Conservation (phyloP, 2,329 filamentous ascomycete genomes). For the Juglanconis oblonga region DNA sequence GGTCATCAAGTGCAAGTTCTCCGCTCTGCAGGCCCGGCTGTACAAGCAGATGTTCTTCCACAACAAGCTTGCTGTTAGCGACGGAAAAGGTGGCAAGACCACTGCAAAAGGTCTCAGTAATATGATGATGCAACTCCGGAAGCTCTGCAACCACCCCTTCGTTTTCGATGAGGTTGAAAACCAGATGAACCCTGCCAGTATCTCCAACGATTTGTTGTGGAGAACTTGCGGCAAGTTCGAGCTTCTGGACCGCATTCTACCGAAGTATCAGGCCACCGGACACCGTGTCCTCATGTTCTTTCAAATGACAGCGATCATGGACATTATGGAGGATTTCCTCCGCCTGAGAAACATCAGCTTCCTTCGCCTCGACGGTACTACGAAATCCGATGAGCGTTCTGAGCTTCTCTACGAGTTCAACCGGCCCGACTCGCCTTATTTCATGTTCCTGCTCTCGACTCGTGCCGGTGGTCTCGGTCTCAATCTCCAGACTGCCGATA, state of each 20-base stretch:
- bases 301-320: conserved; percentile 99
- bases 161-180: conserved; percentile 98
- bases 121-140: conserved; percentile 99
- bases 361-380: conserved; percentile 90
- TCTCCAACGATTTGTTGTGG: conserved; percentile 93
- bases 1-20: conserved; percentile 99
- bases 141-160: conserved; percentile 98
- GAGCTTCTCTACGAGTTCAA: conserved; percentile 89
- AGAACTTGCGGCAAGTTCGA: conserved; percentile 97
- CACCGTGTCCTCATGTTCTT: conserved; percentile 99
- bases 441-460: conserved; percentile 97
- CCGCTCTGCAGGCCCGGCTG: conserved; percentile 84
- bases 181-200: conserved; percentile 87
- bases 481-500: conserved; percentile 96
- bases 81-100: conserved; percentile 93
- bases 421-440: conserved; percentile 83
- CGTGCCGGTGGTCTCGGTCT: conserved; percentile 96
- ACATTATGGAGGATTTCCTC: conserved; percentile 99
- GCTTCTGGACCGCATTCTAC: conserved; percentile 83
- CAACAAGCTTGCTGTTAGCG: conserved; percentile 90
- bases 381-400: conserved; percentile 95
- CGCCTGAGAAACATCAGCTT: conserved; percentile 81
- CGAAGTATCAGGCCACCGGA: conserved; percentile 86
- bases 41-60: conserved; percentile 98
- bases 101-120: conserved; percentile 94